Base-by-base conservation (phyloP, 2,329 filamentous ascomycete species). In the Scedosporium minutisporum region DNA sequence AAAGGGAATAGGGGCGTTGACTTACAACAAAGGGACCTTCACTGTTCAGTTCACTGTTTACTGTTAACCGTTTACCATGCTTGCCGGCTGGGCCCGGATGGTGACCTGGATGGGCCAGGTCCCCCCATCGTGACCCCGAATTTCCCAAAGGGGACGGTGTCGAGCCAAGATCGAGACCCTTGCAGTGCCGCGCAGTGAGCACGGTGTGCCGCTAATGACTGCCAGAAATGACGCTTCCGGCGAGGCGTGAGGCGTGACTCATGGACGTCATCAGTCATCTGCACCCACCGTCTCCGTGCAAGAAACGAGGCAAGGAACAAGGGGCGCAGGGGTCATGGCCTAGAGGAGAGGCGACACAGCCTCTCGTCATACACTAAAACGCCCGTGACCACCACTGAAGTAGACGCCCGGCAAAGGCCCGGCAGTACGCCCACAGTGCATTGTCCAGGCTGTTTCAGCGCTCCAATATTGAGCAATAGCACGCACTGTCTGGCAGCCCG, bases 171-270 rank as follows among this genome's bases (percentile, higher is more conserved):
- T 33, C 14, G 58, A 14, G 25, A 10, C 44, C 33, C 59, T 33
- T 29, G 23, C 41, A 25, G 25, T 51, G 44, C 44, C 25, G 23
- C 12, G 42, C 41, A 10, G 21, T 27, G 57, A 21, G 33, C 57
- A 14, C 33, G 33, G 33, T 38, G 33, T 16, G 21, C 51, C 21
- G n/a, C 33, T 16, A 25, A 38, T 61, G 58, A 53, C 59, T 51
- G 59, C 23, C 59, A 55, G 58, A 29, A 51, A 61, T 61, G 59
- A 61, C 59, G 59, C 59, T 51, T 38, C 23, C 59, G 44, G 59
- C 59, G 42, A 53, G 33, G 42, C 59, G 59, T 61, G 60, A 61
- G 29, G 41, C 59, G 59, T 61, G 60, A 61, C 60, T 61, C 60
- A 61, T 51, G 60, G 48, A 57, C 60, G 60, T 57, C 46, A 57